A percentile compares a stretch with the other conserved stretches of the same genome.
phyloP scores from a whole-genome alignment of 2,329 filamentous ascomycete genomes.

The Microsporum canis region DNA sequence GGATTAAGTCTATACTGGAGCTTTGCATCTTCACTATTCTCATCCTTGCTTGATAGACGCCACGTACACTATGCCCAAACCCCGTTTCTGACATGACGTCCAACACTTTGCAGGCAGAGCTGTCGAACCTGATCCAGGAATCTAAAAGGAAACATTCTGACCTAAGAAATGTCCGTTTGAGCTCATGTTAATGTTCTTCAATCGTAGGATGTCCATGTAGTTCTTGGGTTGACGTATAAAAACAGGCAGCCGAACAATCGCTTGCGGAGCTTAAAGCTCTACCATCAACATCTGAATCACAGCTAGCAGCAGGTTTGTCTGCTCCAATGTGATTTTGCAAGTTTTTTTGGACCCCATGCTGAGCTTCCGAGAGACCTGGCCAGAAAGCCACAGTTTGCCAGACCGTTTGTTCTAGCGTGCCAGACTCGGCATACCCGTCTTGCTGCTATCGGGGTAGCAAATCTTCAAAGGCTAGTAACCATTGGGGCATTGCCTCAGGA shows the following conservation, averaged over 20 bases:
- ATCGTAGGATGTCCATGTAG: neutral
- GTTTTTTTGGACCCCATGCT: constrained; percentile 15
- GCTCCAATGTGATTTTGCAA: constrained; percentile 3
- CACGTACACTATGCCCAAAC: constrained; percentile 6
- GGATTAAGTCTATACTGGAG: neutral
- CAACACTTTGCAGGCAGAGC: constrained; percentile 76
- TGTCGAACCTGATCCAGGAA: constrained; percentile 85
- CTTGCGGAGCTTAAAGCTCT: constrained; percentile 76
- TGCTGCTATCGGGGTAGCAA: constrained; percentile 74
- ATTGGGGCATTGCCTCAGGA: constrained; percentile 66
- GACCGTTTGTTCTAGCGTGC: constrained; percentile 89
- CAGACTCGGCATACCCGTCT: constrained; percentile 83
- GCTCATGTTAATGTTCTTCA: neutral
- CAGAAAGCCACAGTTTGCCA: constrained; percentile 70
- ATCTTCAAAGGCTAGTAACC: constrained; percentile 78
- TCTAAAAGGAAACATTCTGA: constrained; percentile 91
- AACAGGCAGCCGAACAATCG: constrained; percentile 81
- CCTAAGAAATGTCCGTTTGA: constrained; percentile 51
- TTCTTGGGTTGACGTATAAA: neutral
- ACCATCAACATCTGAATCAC: constrained; percentile 61
- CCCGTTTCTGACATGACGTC: constrained; percentile 63
- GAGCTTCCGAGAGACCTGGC: constrained; percentile 56
- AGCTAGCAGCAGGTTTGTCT: constrained; percentile 55
- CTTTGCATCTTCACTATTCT: neutral
- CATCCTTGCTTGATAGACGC: neutral